Evolutionary conservation across 2,329 filamentous ascomycete species (phyloP).

Genomic region (Apiospora koreana): DNA sequence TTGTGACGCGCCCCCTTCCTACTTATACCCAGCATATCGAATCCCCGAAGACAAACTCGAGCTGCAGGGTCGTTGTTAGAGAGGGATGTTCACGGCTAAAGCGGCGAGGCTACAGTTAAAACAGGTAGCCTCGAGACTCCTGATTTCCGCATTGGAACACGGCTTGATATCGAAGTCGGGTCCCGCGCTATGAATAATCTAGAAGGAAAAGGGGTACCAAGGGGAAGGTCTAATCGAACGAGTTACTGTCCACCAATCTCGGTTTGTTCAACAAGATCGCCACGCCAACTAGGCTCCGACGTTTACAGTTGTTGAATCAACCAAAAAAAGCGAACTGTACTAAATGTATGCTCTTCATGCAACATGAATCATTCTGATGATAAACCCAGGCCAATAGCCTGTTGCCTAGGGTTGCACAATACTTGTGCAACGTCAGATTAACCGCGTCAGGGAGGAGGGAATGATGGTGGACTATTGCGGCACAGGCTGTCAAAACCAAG

Average conservation of each 20-base stretch:
- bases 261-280: not conserved
- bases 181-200: not conserved
- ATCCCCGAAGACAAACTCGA: not conserved
- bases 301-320: no score
- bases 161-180: not conserved
- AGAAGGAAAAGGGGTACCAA: not conserved
- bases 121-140: not conserved
- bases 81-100: not conserved
- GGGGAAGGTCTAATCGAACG: not conserved
- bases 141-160: not conserved
- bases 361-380: not conserved
- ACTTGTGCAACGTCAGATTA: not conserved
- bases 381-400: not conserved
- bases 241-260: not conserved
- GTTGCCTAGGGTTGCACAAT: not conserved
- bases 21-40: not conserved
- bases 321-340: no score
- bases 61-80: not conserved
- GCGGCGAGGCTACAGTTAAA: not conserved
- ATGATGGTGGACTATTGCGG: no score
- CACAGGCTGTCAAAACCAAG: no score
- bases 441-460: no score
- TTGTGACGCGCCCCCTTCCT: no score
- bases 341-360: not conserved
- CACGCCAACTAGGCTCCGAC: no score